Conservation (phyloP, 2,329 filamentous ascomycete genomes). For the Colletotrichum coccodes region DNA sequence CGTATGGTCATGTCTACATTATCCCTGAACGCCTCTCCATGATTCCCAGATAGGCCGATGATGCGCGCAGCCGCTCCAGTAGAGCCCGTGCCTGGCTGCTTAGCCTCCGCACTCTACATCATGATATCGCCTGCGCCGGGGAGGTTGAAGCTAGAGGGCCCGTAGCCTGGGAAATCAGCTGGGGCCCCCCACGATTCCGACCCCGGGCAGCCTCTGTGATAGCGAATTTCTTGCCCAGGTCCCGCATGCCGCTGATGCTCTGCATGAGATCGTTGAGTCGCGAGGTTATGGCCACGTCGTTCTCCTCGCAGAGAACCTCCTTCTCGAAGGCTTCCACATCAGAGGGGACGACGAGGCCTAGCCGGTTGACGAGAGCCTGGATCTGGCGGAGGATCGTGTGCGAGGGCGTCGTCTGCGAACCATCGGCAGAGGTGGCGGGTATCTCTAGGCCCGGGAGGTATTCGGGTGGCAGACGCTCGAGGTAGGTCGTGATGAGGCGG, state of each 20-base stretch:
- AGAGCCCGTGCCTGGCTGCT: not conserved
- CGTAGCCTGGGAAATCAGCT: slow-evolving; percentile 12
- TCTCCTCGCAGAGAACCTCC: slow-evolving; percentile 80
- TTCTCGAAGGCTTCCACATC: slow-evolving; percentile 72
- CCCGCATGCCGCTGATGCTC: slow-evolving; percentile 75
- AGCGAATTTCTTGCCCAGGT: slow-evolving; percentile 79
- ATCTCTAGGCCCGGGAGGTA: slow-evolving; percentile 61
- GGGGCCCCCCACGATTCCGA: slow-evolving; percentile 22
- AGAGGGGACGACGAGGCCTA: slow-evolving; percentile 83
- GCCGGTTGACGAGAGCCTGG: slow-evolving; percentile 83
- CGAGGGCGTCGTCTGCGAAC: slow-evolving; percentile 58
- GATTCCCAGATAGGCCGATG: not conserved
- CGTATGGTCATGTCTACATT: slow-evolving; percentile 29
- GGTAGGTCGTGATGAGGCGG: slow-evolving; percentile 78
- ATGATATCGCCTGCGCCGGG: slow-evolving; percentile 39
- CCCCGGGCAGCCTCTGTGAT: slow-evolving; percentile 60
- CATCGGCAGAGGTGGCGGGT: slow-evolving; percentile 40
- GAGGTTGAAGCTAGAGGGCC: slow-evolving; percentile 35
- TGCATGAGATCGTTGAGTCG: slow-evolving; percentile 81
- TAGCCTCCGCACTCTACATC: slow-evolving; percentile 26
- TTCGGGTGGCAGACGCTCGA: slow-evolving; percentile 76
- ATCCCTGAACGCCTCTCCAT: slow-evolving; percentile 21
- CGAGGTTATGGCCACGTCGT: slow-evolving; percentile 83
- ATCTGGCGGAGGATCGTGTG: slow-evolving; percentile 87
- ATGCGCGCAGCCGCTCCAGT: not conserved